Evolutionary conservation across 441 rosid genomes (phyloP).

Genomic region (Omphalea diandra): DNA sequence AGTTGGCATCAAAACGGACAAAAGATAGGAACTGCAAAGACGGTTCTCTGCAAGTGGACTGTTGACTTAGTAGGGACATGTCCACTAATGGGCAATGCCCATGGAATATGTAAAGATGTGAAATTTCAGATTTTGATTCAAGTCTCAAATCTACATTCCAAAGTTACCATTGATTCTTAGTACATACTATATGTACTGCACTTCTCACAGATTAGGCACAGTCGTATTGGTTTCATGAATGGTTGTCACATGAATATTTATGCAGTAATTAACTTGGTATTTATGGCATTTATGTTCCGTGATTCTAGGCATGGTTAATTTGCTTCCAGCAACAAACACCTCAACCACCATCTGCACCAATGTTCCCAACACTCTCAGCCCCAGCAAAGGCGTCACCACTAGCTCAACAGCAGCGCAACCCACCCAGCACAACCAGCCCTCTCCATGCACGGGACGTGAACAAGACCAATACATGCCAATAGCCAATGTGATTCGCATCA

Average conservation of each 20-base stretch:
- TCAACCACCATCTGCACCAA: neutral
- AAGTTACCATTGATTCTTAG: too few relatives aligned
- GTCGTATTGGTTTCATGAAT: too few relatives aligned
- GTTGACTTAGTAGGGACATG: neutral
- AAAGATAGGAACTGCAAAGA: neutral
- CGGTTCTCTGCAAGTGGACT: neutral
- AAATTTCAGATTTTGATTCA: too few relatives aligned
- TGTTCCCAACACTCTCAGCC: neutral
- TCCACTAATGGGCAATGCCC: too few relatives aligned
- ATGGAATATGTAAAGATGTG: too few relatives aligned
- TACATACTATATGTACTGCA: too few relatives aligned
- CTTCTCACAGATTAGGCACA: too few relatives aligned
- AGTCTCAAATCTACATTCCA: too few relatives aligned
- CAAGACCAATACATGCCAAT: constrained; percentile 86
- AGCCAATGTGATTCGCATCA: constrained; percentile 78
- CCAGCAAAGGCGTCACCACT: constrained; percentile 1
- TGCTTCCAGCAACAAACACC: neutral
- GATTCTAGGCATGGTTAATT: neutral
- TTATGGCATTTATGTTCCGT: neutral
- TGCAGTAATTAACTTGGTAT: too few relatives aligned
- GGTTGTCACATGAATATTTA: too few relatives aligned
- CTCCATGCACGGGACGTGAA: constrained; percentile 35
- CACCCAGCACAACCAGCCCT: neutral
- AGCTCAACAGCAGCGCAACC: constrained; percentile 4
- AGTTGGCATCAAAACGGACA: neutral